phyloP scores from a whole-genome alignment of 345 rosid species.

The Lumnitzera racemosa region DNA sequence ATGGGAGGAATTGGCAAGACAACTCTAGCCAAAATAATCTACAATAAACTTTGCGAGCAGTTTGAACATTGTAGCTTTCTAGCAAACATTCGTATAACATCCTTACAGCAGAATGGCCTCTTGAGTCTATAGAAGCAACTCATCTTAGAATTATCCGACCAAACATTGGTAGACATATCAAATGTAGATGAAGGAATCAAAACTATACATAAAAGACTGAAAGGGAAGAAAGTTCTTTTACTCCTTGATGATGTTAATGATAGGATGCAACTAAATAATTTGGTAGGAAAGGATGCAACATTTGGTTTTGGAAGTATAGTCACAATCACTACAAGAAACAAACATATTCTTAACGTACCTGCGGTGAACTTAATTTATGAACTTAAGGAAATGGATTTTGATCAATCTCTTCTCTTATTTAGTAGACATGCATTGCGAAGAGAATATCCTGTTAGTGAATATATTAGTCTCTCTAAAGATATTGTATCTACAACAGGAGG shows the following conservation, averaged over 20 bases:
- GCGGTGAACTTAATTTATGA: not conserved
- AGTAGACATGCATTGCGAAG: not conserved
- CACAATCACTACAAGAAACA: not conserved
- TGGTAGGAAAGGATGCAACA: not conserved
- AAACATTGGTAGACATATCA: not conserved
- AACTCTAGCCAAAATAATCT: not conserved
- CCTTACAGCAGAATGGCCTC: not conserved
- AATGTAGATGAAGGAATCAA: not conserved
- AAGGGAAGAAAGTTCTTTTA: not conserved
- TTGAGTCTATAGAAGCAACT: not conserved
- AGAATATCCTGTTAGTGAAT: not conserved
- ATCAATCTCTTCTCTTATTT: not conserved
- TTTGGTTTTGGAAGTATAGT: not conserved
- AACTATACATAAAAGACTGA: not conserved
- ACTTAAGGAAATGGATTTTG: not conserved
- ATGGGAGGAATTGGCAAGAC: not conserved
- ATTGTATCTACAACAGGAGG: not conserved
- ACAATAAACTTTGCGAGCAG: not conserved
- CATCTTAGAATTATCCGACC: not conserved
- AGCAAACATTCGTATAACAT: not conserved
- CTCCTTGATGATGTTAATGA: not conserved
- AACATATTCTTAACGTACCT: not conserved
- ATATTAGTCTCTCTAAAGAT: not conserved
- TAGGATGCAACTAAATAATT: not conserved
- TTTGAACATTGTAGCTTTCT: slow-evolving; percentile 1